These are phyloP conservation scores for Zymoseptoria tritici DNA, from an alignment of 2,329 filamentous ascomycete species.

Conservation along the genomic window DNA sequence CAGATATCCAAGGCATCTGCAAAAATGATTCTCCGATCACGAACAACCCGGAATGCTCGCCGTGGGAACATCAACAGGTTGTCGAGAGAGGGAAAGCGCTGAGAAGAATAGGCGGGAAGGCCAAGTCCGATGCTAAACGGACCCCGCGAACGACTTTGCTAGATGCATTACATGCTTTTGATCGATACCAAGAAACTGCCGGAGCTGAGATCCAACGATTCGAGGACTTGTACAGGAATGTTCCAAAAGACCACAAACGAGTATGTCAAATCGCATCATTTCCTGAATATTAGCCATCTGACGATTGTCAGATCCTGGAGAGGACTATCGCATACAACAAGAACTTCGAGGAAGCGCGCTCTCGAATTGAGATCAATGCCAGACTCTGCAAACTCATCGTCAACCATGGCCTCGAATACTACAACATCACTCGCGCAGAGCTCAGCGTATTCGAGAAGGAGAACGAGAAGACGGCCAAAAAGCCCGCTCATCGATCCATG, in stretches of 20 bases:
- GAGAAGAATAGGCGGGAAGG: background rate
- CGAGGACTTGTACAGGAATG: constrained; percentile 12
- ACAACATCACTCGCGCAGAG: constrained; percentile 11
- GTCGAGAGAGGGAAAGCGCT: constrained; percentile 6
- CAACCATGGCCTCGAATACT: constrained; percentile 40
- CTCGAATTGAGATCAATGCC: constrained; percentile 77
- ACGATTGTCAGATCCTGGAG: constrained; percentile 8
- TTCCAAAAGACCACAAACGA: constrained; percentile 10
- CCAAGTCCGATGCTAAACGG: background rate
- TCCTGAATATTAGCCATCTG: background rate
- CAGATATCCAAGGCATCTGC: background rate
- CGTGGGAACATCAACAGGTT: background rate
- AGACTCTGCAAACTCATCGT: constrained; percentile 69
- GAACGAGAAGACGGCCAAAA: constrained; percentile 59
- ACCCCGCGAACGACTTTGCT: constrained; percentile 70
- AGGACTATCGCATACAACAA: constrained; percentile 9
- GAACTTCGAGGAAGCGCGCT: constrained; percentile 23
- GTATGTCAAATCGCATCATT: background rate
- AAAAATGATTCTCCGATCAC: background rate
- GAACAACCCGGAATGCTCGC: background rate
- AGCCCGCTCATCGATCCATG: constrained; percentile 1
- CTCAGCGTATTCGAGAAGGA: constrained; percentile 11
- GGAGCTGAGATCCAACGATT: constrained; percentile 13
- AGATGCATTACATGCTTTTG: constrained; percentile 65
- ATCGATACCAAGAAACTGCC: constrained; percentile 34